A percentile compares a stretch with the other conserved stretches of the same genome.
Evolutionary conservation across 805 yeast genomes (phyloP).

Genomic region (Tetrapisispora nanseiensis): DNA sequence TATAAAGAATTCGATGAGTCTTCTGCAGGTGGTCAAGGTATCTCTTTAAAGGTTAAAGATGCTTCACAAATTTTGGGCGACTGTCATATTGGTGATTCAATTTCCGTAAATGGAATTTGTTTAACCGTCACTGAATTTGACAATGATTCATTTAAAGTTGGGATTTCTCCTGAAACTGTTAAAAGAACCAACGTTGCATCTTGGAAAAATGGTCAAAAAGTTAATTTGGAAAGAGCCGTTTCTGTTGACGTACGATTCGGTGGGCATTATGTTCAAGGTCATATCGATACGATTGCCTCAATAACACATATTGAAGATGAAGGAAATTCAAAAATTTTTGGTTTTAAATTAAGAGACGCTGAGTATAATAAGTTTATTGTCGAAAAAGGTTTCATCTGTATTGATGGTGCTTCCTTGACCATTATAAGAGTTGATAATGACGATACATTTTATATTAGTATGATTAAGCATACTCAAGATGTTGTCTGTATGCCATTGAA

Average conservation of each 20-base stretch:
- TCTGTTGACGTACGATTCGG: slow-evolving; percentile 71
- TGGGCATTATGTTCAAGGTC: slow-evolving; percentile 97
- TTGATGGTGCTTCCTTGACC: slow-evolving; percentile 91
- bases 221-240: slow-evolving; percentile 89
- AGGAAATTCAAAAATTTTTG: slow-evolving; percentile 67
- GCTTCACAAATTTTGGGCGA: slow-evolving; percentile 59
- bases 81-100: slow-evolving; percentile 89
- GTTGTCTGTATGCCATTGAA: slow-evolving; percentile 68
- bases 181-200: slow-evolving; percentile 67
- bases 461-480: slow-evolving; percentile 83
- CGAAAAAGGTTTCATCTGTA: slow-evolving; percentile 86
- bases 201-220: slow-evolving; percentile 47
- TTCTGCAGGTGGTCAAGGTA: slow-evolving; percentile 39
- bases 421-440: slow-evolving; percentile 59
- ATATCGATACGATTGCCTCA: slow-evolving; percentile 79
- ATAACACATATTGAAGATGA: slow-evolving; percentile 49
- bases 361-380: slow-evolving; percentile 64
- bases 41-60: slow-evolving; percentile 54
- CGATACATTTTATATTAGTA: slow-evolving; percentile 67
- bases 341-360: slow-evolving; percentile 59
- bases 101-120: slow-evolving; percentile 81
- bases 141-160: slow-evolving; percentile 63
- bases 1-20: slow-evolving; percentile 15
- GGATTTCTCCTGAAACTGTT: slow-evolving; percentile 86
- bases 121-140: slow-evolving; percentile 81